Base-by-base conservation (phyloP, 192 early-diverging fungal genomes). In the Oehlia diaphana region DNA sequence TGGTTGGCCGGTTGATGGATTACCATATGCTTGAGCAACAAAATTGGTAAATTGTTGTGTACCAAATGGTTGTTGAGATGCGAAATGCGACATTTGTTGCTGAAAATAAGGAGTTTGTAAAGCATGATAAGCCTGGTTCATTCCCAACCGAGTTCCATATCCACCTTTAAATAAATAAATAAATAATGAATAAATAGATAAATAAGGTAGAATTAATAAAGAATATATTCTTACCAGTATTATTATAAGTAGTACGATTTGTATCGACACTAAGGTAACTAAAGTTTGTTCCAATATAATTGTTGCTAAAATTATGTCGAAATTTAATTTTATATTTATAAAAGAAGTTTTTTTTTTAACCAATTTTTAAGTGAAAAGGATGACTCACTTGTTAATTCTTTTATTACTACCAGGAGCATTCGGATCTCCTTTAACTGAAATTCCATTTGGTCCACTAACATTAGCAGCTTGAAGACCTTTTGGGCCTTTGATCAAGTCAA, bases 401-500 rank as follows among this genome's bases (percentile, higher is more conserved):
- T 58, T 58, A 58, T 58, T 58, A 58, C 19, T 58, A 33, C 65
- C 65, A 0, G 74, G 74, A 31, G 74, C 81, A 64, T 88, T 90
- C 6, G 89, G 92, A 82, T 96, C 94, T 14, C 95, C 95, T n/a
- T 88, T 88, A 63, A 96, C 95, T 79, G 85, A 84, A 3, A 76
- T 74, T 63, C 94, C 93, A 74, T 86, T 81, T 1, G 93, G 94
- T 9, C 94, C 94, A 23, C 94, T 90, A 10, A 95, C 94, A 53
- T 93, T 89, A 12, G 94, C 89, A 2, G 95, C 95, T 80, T 94
- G 94, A 76, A 92, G 83, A 1, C 95, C 95, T 82, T 96, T 96
- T 44, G 92, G 87, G 7, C 95, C 94, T 63, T 89, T 84, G 16
- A 88, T 84, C 12, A 92, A 73, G 49, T 92, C 91, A 75, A 91